Base-by-base conservation (phyloP, 805 yeast species). In the Ogataea pilisensis region DNA sequence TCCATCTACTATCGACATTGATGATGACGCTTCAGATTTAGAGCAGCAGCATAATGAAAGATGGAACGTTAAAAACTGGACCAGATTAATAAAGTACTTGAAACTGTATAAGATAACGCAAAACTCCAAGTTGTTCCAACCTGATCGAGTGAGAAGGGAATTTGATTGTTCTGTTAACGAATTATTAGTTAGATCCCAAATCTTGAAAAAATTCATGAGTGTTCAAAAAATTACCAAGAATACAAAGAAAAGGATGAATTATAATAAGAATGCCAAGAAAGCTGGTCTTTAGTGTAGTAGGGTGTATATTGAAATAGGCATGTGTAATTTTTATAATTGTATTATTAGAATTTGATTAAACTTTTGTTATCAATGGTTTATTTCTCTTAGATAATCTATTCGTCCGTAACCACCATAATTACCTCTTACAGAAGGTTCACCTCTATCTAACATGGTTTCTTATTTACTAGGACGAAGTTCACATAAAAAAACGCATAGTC, bases 31-130 rank as follows among this genome's bases (percentile, higher is more conserved):
- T n/a, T n/a, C n/a, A n/a, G n/a, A n/a, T n/a, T n/a, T n/a, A n/a
- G n/a, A n/a, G n/a, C n/a, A 16, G 9, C 16, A n/a, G 16, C 31
- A 12, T 25, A 8, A 3, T 25, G 29, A 18, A 18, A 48, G 48
- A 13, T 60, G 64, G 64, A 35, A 36, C 13, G 18, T 25, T n/a
- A 34, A 27, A 16, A 49, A 51, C 37, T 60, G 65, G 65, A 41
- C 20, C 12, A 43, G 41, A 26, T 41, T 60, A 22, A 42, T 49
- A 26, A 43, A 45, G 20, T 51, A 53, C 22, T 37, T 59, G 12
- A 44, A 42, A 20, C 38, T 46, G 13, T 59, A 54, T 48, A 48
- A 41, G 20, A 38, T 46, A 2, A 50, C 56, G 2, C 31, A 36
- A 7, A 48, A 55, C 37, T 24, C 32, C 11, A 26, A 28, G 2